These are phyloP conservation scores for Nematocida ironsii DNA, from an alignment of 371 early-diverging fungal genomes.

Conservation along the genomic window DNA sequence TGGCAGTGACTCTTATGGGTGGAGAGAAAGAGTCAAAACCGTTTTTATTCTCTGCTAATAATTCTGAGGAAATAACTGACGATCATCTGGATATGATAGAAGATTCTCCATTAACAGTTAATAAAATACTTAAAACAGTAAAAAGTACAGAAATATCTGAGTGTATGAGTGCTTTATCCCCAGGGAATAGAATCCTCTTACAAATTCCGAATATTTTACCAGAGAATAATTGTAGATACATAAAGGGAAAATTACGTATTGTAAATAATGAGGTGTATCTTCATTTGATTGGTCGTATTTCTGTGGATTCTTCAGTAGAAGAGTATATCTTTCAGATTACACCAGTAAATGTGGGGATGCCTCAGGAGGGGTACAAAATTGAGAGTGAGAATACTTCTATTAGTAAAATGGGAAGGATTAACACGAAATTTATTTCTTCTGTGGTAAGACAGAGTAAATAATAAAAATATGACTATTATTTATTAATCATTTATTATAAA, in stretches of 20 bases:
- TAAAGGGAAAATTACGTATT: background rate
- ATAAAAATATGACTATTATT: background rate
- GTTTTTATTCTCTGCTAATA: background rate
- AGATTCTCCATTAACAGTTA: background rate
- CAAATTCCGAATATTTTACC: slow-evolving; percentile 11
- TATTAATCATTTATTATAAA: background rate
- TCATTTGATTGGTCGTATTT: background rate
- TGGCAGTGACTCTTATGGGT: background rate
- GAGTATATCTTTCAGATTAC: background rate
- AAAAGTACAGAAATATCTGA: background rate
- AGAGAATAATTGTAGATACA: background rate
- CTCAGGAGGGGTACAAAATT: slow-evolving; percentile 1
- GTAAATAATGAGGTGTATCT: background rate
- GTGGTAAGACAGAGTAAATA: background rate
- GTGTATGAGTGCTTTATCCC: background rate
- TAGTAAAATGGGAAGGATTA: background rate
- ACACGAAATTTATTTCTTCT: slow-evolving; percentile 8
- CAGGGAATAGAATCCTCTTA: background rate
- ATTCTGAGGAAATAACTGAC: slow-evolving; percentile 1
- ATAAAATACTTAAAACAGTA: background rate
- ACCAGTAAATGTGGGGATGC: background rate
- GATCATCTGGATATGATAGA: background rate
- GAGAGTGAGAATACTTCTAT: background rate
- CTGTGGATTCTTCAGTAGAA: background rate
- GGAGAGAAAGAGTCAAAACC: background rate